Evolutionary conservation across 1,139 yeast species (phyloP).

Genomic region (Yamadazyma taylorii): DNA sequence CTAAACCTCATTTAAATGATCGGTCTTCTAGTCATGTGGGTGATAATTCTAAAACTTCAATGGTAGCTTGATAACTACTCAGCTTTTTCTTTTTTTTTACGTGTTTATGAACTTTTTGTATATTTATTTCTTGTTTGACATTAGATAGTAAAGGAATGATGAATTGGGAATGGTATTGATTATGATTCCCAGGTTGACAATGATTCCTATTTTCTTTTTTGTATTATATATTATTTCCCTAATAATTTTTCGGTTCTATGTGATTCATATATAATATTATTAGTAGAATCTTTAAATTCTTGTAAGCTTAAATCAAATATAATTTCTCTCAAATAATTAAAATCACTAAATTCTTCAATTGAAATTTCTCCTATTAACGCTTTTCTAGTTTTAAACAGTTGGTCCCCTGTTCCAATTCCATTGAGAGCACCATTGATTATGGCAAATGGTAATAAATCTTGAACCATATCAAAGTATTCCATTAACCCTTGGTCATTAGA

Average conservation of each 20-base stretch:
- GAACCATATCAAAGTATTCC: slow-evolving; percentile 14
- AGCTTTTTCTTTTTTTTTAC: background rate
- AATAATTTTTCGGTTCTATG: slow-evolving; percentile 42
- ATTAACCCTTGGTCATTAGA: slow-evolving; percentile 12
- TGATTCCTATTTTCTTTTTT: background rate
- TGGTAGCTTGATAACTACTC: background rate
- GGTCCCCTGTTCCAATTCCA: too few species aligned
- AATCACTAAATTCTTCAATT: slow-evolving; percentile 57
- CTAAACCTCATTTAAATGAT: background rate
- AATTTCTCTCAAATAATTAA: slow-evolving; percentile 55
- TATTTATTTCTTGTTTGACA: background rate
- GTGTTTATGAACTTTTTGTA: slow-evolving; percentile 1
- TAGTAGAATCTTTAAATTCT: slow-evolving; percentile 66
- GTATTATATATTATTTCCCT: background rate
- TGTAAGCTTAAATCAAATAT: slow-evolving; percentile 65
- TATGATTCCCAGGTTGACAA: background rate
- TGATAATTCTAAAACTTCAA: background rate
- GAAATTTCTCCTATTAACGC: slow-evolving; percentile 22
- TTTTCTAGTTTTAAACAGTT: slow-evolving; percentile 11
- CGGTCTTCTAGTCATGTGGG: background rate
- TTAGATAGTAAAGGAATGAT: background rate
- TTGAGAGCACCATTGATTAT: slow-evolving; percentile 21
- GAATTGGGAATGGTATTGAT: slow-evolving; percentile 1
- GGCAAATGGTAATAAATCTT: slow-evolving; percentile 22
- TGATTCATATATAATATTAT: slow-evolving; percentile 57